Evolutionary conservation across 2,329 filamentous ascomycete genomes (phyloP).

Genomic region (Apiospora kogelbergensis): DNA sequence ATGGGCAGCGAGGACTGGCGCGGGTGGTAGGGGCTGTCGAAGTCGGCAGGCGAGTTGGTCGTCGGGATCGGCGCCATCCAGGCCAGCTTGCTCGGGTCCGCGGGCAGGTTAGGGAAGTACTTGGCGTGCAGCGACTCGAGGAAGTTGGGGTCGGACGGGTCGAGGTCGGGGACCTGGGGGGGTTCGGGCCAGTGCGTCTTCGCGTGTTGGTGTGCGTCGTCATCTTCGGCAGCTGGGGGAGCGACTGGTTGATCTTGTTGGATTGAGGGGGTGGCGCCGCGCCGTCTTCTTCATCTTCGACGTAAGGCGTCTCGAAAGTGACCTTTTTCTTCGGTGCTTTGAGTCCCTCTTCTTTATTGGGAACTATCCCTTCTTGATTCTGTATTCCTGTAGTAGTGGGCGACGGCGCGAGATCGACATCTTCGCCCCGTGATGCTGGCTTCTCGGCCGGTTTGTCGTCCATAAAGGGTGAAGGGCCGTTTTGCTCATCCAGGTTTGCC

Average conservation of each 20-base stretch:
- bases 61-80: conserved; percentile 83
- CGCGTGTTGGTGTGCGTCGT: conserved; percentile 29
- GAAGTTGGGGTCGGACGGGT: conserved; percentile 81
- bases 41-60: conserved; percentile 62
- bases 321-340: conserved; percentile 8
- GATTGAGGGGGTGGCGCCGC: background rate
- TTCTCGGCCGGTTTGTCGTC: conserved; percentile 8
- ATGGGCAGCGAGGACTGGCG: conserved; percentile 69
- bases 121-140: conserved; percentile 82
- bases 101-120: conserved; percentile 86
- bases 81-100: conserved; percentile 80
- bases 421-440: conserved; percentile 28
- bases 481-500: conserved; percentile 70
- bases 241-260: background rate
- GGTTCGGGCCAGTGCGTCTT: conserved; percentile 62
- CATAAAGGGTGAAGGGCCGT: conserved; percentile 43
- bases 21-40: conserved; percentile 79
- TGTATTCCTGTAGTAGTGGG: conserved; percentile 31
- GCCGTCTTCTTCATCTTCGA: background rate
- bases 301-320: background rate
- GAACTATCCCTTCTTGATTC: conserved; percentile 12
- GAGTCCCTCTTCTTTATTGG: background rate
- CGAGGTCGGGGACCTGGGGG: conserved; percentile 65
- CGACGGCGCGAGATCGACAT: conserved; percentile 24
- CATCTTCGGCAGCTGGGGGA: conserved; percentile 21